Base-by-base conservation (phyloP, 768 basidiomycete genomes). In the Pisolithus albus region DNA sequence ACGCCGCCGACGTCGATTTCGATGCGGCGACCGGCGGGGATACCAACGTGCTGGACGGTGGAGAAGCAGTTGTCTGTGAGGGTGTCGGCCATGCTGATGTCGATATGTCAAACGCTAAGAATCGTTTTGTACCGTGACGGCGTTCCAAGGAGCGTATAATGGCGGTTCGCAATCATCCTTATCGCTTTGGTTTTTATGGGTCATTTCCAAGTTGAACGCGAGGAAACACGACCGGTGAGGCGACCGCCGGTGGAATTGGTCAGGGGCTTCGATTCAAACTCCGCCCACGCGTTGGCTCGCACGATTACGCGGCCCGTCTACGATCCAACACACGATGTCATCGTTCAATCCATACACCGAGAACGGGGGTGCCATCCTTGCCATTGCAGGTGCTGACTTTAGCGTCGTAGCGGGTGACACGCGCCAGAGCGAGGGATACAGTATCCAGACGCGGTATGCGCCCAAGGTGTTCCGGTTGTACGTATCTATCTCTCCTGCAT, bases 341-440 rank as follows among this genome's bases (percentile, higher is more conserved):
- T 74, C 76, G 39, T 94, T 95, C 74, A 85, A 90, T 63, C 92
- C 92, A 0, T 95, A 96, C 79, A 77, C 84, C 2, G 83, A 92
- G 59, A 97, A 97, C 60, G 95, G 95, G 28, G 95, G 96, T 24
- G 93, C 94, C 18, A 95, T 97, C 71, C 83, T 99, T 61, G 90
- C 90, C 63, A 90, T 98, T 65, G 92, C 94, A 5, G 96, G 95
- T 49, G 80, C 82, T 42, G 89, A 93, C 68, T 98, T 98, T 68
- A 80, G 81, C 54, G 92, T 98, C 65, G 88, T 97, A 61, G 94
- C 96, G 5, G 91, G 93, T 47, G 95, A 99, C 71, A 99, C 95
- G 41, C 76, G 95, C 51, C 96, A 98, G 74, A 92, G 86, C 58
- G 89, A 94, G 66, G 95, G 95, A n/a, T 98, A 90, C 72, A 88